phyloP scores from a whole-genome alignment of 2,329 filamentous ascomycete species.

The Phialophora tarda region DNA sequence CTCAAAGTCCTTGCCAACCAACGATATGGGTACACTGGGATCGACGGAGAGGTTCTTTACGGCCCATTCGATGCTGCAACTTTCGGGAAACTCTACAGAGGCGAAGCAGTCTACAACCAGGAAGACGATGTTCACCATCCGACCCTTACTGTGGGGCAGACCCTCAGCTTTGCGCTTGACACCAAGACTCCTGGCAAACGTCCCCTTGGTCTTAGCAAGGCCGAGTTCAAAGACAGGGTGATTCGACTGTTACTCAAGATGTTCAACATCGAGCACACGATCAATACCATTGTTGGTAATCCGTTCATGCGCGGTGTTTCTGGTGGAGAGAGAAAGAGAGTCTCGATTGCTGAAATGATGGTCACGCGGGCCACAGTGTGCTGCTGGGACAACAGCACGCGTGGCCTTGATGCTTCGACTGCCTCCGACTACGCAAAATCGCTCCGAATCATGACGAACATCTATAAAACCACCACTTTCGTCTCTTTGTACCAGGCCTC shows the following conservation, averaged over 20 bases:
- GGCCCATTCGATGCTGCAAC: conserved; percentile 73
- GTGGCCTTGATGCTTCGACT: conserved; percentile 71
- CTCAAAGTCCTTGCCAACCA: conserved; percentile 72
- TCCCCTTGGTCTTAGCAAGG: conserved; percentile 72
- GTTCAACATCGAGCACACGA: conserved; percentile 92
- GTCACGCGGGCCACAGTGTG: conserved; percentile 73
- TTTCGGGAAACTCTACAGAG: conserved; percentile 73
- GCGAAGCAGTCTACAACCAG: conserved; percentile 84
- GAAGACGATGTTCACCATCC: conserved; percentile 86
- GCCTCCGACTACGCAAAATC: conserved; percentile 71
- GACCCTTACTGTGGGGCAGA: conserved; percentile 85
- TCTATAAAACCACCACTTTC: conserved; percentile 82
- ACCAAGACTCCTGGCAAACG: conserved; percentile 83
- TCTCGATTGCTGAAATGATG: conserved; percentile 84
- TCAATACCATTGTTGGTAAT: conserved; percentile 83
- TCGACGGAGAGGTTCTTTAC: conserved; percentile 75
- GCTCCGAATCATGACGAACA: conserved; percentile 78
- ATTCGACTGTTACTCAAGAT: conserved; percentile 78
- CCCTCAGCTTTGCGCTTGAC: conserved; percentile 81
- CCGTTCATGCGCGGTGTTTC: conserved; percentile 79
- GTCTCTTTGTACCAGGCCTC: conserved; percentile 86
- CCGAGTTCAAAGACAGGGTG: conserved; percentile 77
- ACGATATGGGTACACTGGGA: conserved; percentile 64
- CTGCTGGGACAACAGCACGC: conserved; percentile 77
- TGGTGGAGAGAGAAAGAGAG: conserved; percentile 78